A percentile compares a stretch with the other conserved stretches of the same genome.
Conservation (phyloP, 2,329 filamentous ascomycete genomes). For the Phaeomoniella chlamydospora region DNA sequence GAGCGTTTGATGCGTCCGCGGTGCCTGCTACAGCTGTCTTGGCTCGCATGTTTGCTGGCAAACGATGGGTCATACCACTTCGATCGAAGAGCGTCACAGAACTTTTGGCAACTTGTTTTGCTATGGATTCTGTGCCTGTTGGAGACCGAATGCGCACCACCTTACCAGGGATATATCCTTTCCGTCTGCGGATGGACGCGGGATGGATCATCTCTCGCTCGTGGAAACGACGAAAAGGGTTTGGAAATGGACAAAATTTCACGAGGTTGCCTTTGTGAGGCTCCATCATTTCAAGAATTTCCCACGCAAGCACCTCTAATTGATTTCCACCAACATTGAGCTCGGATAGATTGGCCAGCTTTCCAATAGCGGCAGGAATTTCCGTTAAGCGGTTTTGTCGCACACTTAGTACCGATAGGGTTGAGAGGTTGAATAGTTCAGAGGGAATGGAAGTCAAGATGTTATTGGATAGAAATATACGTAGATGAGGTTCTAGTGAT, state of each 20-base stretch:
- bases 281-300: slow-evolving; percentile 24
- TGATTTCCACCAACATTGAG: slow-evolving; percentile 30
- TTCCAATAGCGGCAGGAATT: slow-evolving; percentile 24
- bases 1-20: background rate
- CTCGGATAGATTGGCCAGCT: slow-evolving; percentile 24
- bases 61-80: background rate
- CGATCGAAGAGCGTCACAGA: background rate
- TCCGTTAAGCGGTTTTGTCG: slow-evolving; percentile 28
- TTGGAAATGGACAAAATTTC: slow-evolving; percentile 23
- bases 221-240: slow-evolving; percentile 17
- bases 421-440: slow-evolving; percentile 25
- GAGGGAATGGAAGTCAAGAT: slow-evolving; percentile 18
- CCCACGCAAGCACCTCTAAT: slow-evolving; percentile 27
- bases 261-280: slow-evolving; percentile 20
- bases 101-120: background rate
- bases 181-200: background rate
- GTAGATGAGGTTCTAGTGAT: slow-evolving; percentile 25
- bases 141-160: background rate
- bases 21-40: background rate
- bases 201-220: background rate
- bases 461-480: slow-evolving; percentile 28
- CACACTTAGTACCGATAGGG: slow-evolving; percentile 27
- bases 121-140: background rate
- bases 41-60: background rate
- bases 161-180: background rate